Base-by-base conservation (phyloP, 257 asterid genomes). In the Echites panduratus region DNA sequence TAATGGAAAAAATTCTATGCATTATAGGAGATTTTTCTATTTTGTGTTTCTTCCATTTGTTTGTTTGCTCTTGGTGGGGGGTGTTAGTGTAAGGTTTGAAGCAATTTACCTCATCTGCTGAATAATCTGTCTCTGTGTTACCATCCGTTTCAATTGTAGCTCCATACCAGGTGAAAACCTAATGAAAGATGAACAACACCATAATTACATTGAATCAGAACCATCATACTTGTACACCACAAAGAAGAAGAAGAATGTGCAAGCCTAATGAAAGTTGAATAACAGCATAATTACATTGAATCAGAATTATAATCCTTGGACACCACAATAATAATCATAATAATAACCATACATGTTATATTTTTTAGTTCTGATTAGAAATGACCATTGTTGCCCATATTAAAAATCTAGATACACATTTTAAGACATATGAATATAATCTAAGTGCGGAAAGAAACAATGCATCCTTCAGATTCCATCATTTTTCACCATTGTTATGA, bases 141-240 rank as follows among this genome's bases (percentile, higher is more conserved):
- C 98, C 99, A 54, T 95, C 98, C 83, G 92, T 76, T 81, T 95
- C 98, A 77, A 95, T 84, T 35, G 94, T 87, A 26, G 98, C 99
- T 70, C 99, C 98, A 76, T 90, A 83, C 99, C 99, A 95, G 9
- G 98, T 89, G 79, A 95, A 95, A 72, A 90, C 96, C 98, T 90
- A 77, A 79, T 32, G 32, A 24, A 52, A 73, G 75, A 75, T 29
- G 65, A 83, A 75, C 47, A 62, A 66, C 20, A 52, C 70, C 13
- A 54, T 1, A 32, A 35, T 27, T 40, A 53, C n/a, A 47, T 43
- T 11, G 57, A 53, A 53, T 50, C 49, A 63, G 48, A 63, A 38
- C 11, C 29, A 26, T 58, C 65, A 27, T 52, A 24, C 24, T 52
- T 52, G 58, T 9, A 52, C 10, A 52, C 58, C 17, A 47, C 43